Percentiles rank a stretch among this genome's conserved stretches.
Conservation (phyloP, 2,329 filamentous ascomycete species). For the Hymenoscyphus scutula region DNA sequence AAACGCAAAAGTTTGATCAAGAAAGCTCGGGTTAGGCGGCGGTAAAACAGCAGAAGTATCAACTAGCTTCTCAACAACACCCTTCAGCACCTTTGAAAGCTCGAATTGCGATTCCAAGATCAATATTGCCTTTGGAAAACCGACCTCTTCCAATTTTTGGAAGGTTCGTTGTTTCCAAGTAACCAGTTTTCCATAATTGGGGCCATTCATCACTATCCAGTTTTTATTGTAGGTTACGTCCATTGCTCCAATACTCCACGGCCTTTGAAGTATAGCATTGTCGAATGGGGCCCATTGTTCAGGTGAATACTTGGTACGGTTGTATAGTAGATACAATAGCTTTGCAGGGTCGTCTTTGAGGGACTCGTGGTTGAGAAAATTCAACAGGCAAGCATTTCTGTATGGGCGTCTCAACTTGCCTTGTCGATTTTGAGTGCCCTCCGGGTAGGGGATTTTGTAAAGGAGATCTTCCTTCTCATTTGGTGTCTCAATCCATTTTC, state of each 20-base stretch:
- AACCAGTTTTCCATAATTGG: slow-evolving; percentile 9
- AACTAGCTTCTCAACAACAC: neutral
- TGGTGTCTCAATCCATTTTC: neutral
- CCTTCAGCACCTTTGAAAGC: slow-evolving; percentile 5
- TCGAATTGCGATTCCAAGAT: slow-evolving; percentile 19
- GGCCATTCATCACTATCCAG: slow-evolving; percentile 14
- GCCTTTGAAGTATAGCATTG: neutral
- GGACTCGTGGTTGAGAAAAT: slow-evolving; percentile 9
- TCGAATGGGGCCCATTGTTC: slow-evolving; percentile 13
- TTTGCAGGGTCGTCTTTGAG: slow-evolving; percentile 5
- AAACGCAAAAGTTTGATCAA: neutral
- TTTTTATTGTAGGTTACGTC: neutral
- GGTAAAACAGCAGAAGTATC: neutral
- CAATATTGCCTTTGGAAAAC: slow-evolving; percentile 17
- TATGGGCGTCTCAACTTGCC: neutral
- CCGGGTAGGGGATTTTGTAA: neutral
- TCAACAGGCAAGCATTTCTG: slow-evolving; percentile 7
- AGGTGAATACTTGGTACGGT: slow-evolving; percentile 10
- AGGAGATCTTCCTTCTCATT: neutral
- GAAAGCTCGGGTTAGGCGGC: neutral
- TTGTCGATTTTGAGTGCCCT: neutral
- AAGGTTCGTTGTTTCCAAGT: no score
- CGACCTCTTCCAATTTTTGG: no score
- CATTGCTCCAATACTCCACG: slow-evolving; percentile 9
- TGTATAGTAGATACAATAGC: slow-evolving; percentile 14